Conservation (phyloP, 768 basidiomycete species). For the Lactarius hatsudake region DNA sequence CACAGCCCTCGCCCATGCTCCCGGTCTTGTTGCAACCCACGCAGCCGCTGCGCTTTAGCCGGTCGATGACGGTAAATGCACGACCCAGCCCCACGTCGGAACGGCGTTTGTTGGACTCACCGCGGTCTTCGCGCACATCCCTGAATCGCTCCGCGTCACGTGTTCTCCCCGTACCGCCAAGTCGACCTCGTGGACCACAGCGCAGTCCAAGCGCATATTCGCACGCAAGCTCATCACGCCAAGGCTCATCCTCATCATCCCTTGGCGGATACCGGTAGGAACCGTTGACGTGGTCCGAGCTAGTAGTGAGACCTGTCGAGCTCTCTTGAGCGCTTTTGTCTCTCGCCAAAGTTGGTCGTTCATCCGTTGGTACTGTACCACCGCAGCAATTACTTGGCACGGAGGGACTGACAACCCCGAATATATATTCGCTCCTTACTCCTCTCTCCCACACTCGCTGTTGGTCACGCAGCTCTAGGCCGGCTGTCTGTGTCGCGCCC, state of each 20-base stretch:
- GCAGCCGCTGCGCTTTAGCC: slow-evolving; percentile 1
- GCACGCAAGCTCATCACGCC: neutral
- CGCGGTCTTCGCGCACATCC: no score
- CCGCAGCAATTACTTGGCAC: neutral
- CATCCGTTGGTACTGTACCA: neutral
- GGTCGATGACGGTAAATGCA: neutral
- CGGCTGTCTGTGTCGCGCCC: neutral
- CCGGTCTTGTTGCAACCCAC: neutral
- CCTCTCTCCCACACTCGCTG: neutral
- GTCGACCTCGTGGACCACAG: neutral
- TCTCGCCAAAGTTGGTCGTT: neutral
- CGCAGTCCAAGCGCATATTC: neutral
- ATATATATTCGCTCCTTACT: neutral
- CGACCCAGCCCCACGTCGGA: neutral
- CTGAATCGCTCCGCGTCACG: neutral
- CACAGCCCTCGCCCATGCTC: neutral
- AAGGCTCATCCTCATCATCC: neutral
- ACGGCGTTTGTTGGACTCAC: neutral
- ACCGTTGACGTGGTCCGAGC: neutral
- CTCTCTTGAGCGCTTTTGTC: neutral
- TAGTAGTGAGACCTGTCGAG: neutral
- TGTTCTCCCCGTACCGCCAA: neutral
- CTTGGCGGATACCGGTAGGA: slow-evolving; percentile 5
- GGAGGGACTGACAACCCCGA: neutral
- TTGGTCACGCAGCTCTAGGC: neutral